Percentiles rank a stretch among this genome's conserved stretches.
Evolutionary conservation across 495 filamentous ascomycete genomes (phyloP).

Genomic region (Aspergillus cavernicola): DNA sequence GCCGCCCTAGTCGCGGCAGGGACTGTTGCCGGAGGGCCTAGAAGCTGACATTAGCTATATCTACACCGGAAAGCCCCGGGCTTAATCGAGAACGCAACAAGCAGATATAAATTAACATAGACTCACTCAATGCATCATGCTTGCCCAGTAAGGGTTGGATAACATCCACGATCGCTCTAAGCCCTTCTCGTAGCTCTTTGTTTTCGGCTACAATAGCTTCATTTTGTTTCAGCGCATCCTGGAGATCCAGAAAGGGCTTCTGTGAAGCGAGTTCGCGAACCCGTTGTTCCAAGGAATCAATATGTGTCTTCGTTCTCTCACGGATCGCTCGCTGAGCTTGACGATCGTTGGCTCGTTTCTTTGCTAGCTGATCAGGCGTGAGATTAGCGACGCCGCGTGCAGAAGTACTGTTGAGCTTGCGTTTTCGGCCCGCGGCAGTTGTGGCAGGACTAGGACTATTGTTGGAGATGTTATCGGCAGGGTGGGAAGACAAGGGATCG

Average conservation of each 20-base stretch:
- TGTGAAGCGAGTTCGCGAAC: constrained; percentile 69
- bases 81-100: not conserved
- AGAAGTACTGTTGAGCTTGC: constrained; percentile 49
- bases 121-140: constrained; percentile 28
- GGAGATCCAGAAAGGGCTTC: constrained; percentile 76
- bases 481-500: constrained; percentile 21
- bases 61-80: not conserved
- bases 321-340: constrained; percentile 85
- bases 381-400: constrained; percentile 68
- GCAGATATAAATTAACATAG: not conserved
- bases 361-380: constrained; percentile 65
- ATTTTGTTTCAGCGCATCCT: constrained; percentile 64
- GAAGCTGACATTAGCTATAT: not conserved
- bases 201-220: constrained; percentile 68
- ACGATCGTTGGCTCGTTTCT: constrained; percentile 85
- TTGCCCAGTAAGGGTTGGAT: constrained; percentile 58
- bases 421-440: constrained; percentile 39
- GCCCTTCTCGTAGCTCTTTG: constrained; percentile 57
- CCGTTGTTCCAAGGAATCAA: constrained; percentile 68
- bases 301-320: constrained; percentile 75
- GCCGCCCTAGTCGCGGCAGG: constrained; percentile 15
- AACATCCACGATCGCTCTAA: constrained; percentile 57
- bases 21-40: constrained; percentile 10
- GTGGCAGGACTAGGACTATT: constrained; percentile 19
- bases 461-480: constrained; percentile 6